Conservation (phyloP, 2,329 filamentous ascomycete species). For the Xylariaceae sp. region DNA sequence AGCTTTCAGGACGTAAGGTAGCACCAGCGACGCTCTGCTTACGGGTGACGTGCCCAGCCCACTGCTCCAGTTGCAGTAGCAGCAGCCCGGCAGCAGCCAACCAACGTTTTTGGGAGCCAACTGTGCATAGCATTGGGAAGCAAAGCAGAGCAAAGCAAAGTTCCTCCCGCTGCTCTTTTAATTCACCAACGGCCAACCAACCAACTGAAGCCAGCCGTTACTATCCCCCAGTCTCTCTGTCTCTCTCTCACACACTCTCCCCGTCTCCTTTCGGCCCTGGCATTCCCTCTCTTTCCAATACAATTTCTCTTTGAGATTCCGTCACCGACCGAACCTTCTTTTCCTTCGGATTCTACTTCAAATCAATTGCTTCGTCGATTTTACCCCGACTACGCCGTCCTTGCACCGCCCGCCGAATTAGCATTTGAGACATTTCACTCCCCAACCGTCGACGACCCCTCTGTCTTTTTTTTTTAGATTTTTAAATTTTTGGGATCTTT, state of each 20-base stretch:
- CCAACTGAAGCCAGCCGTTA: conserved; percentile 24
- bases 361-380: conserved; percentile 21
- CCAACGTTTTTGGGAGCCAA: not conserved
- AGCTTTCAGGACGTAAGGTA: not conserved
- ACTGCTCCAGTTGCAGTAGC: not conserved
- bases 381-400: not conserved
- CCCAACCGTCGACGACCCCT: conserved; percentile 31
- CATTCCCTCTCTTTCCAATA: conserved; percentile 23
- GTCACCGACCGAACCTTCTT: conserved; percentile 5
- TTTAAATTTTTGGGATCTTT: conserved; percentile 4
- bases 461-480: conserved; percentile 20
- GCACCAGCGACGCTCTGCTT: not conserved
- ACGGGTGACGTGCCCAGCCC: not conserved
- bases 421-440: not conserved
- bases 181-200: conserved; percentile 12
- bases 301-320: conserved; percentile 29
- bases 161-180: too few relatives aligned
- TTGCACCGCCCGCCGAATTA: not conserved
- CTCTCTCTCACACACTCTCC: conserved; percentile 15
- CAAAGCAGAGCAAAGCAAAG: not conserved
- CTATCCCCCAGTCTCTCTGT: conserved; percentile 18
- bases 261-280: conserved; percentile 28
- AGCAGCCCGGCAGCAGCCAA: not conserved
- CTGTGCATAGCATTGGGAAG: not conserved
- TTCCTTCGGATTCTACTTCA: conserved; percentile 17